A percentile compares a stretch with the other conserved stretches of the same genome.
Conservation (phyloP, 2,329 filamentous ascomycete species). For the Aspergillus phoenicis region DNA sequence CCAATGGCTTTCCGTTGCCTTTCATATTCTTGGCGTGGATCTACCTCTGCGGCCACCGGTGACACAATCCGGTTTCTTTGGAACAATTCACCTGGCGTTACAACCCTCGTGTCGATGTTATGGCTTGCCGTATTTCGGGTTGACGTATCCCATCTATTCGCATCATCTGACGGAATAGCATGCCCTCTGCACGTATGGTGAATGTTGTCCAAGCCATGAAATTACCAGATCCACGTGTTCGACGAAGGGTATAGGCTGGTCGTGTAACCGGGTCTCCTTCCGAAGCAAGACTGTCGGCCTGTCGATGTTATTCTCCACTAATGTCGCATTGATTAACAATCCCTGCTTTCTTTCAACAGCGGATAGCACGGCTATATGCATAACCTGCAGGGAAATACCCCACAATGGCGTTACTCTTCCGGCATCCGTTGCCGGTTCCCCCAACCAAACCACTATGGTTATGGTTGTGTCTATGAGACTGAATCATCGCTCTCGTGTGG, state of each 20-base stretch:
- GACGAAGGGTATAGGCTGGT: neutral
- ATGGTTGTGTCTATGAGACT: neutral
- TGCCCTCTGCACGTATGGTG: neutral
- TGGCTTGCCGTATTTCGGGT: neutral
- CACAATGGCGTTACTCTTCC: slow-evolving; percentile 4
- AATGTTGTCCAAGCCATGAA: neutral
- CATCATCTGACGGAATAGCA: neutral
- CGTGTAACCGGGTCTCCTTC: neutral
- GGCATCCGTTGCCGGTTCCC: neutral
- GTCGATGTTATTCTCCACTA: neutral
- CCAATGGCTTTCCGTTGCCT: neutral
- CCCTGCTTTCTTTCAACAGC: neutral
- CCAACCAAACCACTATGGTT: neutral
- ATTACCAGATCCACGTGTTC: neutral
- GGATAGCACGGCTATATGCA: neutral
- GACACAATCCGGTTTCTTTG: neutral
- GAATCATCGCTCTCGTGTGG: neutral
- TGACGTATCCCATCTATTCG: neutral
- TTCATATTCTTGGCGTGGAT: neutral
- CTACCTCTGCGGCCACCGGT: neutral
- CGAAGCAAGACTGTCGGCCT: neutral
- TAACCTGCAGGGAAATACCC: neutral
- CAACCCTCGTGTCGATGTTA: neutral
- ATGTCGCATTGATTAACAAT: neutral
- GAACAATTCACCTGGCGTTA: neutral